Percentiles rank a stretch among this genome's conserved stretches.
Evolutionary conservation across 225 moss, liverwort and hornwort species (phyloP).

Genomic region (Polytrichum formosum): DNA sequence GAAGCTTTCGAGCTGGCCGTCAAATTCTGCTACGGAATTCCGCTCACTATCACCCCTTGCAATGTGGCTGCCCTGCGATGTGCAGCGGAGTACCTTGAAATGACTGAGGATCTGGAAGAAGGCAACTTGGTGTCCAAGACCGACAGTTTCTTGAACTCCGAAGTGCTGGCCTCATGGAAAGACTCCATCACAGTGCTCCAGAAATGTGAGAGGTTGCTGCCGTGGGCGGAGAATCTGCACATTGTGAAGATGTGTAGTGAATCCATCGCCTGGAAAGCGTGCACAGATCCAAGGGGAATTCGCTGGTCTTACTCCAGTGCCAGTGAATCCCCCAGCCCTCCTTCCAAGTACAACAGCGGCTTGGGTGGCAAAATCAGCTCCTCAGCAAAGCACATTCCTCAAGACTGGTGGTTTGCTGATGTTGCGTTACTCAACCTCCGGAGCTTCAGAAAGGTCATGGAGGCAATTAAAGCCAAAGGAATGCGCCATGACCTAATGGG

Average conservation of each 20-base stretch:
- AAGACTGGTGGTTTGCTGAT: slow-evolving; percentile 92
- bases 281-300: slow-evolving; percentile 82
- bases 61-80: slow-evolving; percentile 83
- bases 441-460: slow-evolving; percentile 69
- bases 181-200: slow-evolving; percentile 73
- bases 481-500: slow-evolving; percentile 89
- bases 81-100: slow-evolving; percentile 83
- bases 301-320: slow-evolving; percentile 85
- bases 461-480: slow-evolving; percentile 77
- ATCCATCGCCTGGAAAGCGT: slow-evolving; percentile 91
- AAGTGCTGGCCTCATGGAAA: slow-evolving; percentile 85
- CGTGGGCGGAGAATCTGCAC: slow-evolving; percentile 71
- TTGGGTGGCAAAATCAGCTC: slow-evolving; percentile 27
- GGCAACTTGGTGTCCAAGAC: slow-evolving; percentile 74
- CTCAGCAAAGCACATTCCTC: slow-evolving; percentile 43
- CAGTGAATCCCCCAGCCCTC: slow-evolving; percentile 43
- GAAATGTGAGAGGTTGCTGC: slow-evolving; percentile 57
- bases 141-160: slow-evolving; percentile 69
- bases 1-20: slow-evolving; percentile 75
- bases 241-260: slow-evolving; percentile 86
- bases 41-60: slow-evolving; percentile 56
- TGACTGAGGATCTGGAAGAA: slow-evolving; percentile 81
- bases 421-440: slow-evolving; percentile 54
- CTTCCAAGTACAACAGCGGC: slow-evolving; percentile 18
- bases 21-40: slow-evolving; percentile 89